A percentile compares a stretch with the other conserved stretches of the same genome.
These are phyloP conservation scores for Coemansia sp. DNA, from an alignment of 192 early-diverging fungal species.

Conservation along the genomic window DNA sequence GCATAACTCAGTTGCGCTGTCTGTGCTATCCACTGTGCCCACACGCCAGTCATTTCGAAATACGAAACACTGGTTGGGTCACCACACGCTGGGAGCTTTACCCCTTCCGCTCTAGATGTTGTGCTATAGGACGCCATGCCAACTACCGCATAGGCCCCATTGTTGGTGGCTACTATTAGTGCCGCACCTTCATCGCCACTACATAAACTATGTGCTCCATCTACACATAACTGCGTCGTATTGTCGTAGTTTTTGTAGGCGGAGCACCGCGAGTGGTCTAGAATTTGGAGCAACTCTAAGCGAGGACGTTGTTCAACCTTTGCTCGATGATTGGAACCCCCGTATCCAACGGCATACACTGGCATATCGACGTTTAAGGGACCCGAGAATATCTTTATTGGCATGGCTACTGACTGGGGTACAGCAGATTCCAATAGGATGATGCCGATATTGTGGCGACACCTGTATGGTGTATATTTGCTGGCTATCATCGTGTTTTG, in stretches of 20 bases:
- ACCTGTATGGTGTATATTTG: conserved; percentile 1
- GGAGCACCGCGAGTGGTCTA: conserved; percentile 2
- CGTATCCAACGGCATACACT: conserved; percentile 17
- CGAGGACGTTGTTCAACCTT: neutral
- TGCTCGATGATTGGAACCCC: neutral
- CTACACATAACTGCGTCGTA: conserved; percentile 19
- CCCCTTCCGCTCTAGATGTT: neutral
- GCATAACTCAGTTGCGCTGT: conserved; percentile 1
- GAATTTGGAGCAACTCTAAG: neutral
- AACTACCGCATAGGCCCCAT: conserved; percentile 5
- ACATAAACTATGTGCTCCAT: conserved; percentile 2
- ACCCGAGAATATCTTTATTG: conserved; percentile 12
- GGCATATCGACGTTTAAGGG: neutral
- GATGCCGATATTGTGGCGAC: conserved; percentile 26
- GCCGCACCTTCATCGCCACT: conserved; percentile 29
- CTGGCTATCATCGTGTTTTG: conserved; percentile 14
- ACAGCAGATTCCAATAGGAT: conserved; percentile 20
- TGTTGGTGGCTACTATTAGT: conserved; percentile 8
- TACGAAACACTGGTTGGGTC: neutral
- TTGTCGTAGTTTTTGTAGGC: conserved; percentile 12
- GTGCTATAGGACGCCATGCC: conserved; percentile 23
- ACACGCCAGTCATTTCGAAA: conserved; percentile 17
- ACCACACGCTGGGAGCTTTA: neutral
- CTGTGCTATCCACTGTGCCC: conserved; percentile 26
- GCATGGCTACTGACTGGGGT: conserved; percentile 6